Evolutionary conservation across 495 filamentous ascomycete species (phyloP), one percentile per base, ranked within the genome.

Genomic region (Parathielavia hyrcaniae): DNA sequence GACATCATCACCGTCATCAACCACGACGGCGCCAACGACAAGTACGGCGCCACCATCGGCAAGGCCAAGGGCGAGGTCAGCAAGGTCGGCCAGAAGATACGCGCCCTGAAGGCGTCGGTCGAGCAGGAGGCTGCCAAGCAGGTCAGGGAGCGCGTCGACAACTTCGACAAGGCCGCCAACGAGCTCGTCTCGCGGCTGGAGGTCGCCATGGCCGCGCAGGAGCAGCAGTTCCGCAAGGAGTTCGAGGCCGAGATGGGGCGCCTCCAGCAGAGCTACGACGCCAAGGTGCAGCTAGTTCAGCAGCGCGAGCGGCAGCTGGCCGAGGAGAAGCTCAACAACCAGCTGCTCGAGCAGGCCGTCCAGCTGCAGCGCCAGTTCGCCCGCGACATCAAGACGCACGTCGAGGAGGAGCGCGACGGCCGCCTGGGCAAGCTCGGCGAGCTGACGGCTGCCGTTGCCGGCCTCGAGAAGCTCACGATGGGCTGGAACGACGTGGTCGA

Each of bases 1-100:
- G 88, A 92, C 71, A 86, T 98, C 68, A 96, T 98, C 69, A 83
- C 87, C 1, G 87, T 92, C 34, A 83, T 97, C 55, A 96, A 96
- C 70, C 84, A 87, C 53, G 91, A 95, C 64, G 83, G 86, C 55
- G 77, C 81, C 51, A 79, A 83, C 53, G 73, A 77, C 61, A 89
- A 86, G 69, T 96, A 91, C 72, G 81, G 79, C 38, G 75, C 79
- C 19, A 85, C 89, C 4, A 83, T 98, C 51, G 71, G 78, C 41
- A 87, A 89, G 73, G 93, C 91, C 50, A 96, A 95, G 77, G 77
- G 78, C 26, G 87, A 93, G 64, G 74, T 98, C n/a, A 75, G 77
- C 63, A 85, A 84, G 64, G 83, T 96, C 48, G 86, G 86, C 47
- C 71, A 77, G 43, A 86, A 87, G 71, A 90, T 97, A 64, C 70